Conservation (phyloP, 371 early-diverging fungal genomes). For the Mortierella sp. region DNA sequence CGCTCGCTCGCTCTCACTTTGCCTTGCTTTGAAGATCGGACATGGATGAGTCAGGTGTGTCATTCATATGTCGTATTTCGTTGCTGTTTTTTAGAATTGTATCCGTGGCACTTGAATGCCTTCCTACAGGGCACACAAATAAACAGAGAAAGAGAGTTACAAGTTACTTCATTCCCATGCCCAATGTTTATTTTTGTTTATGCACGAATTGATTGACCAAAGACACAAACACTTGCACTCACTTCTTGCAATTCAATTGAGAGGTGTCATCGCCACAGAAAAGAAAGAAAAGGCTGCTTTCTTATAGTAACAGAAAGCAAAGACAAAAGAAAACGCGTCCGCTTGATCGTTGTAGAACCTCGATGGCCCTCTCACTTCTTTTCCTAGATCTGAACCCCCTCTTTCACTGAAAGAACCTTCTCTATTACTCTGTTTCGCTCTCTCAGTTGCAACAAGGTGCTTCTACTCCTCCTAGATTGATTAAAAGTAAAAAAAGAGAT, state of each 20-base stretch:
- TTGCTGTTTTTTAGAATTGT: not conserved
- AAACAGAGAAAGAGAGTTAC: not conserved
- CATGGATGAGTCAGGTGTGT: slow-evolving; percentile 12
- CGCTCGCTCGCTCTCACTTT: too few species aligned
- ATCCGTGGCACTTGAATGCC: not conserved
- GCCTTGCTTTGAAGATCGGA: not conserved
- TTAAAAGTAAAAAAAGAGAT: not conserved
- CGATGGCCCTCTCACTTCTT: not conserved
- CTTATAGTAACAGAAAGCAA: not conserved
- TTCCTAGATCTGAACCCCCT: not conserved
- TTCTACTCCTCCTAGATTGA: too few species aligned
- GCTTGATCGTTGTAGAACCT: not conserved
- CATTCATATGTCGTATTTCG: not conserved
- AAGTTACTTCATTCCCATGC: not conserved
- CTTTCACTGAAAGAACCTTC: not conserved
- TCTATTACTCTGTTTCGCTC: not conserved
- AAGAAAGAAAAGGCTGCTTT: not conserved
- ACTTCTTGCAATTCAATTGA: not conserved
- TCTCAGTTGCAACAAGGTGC: not conserved
- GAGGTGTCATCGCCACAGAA: too few species aligned
- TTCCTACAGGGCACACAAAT: not conserved
- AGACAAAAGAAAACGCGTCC: not conserved
- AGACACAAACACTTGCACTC: not conserved
- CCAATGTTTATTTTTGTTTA: not conserved
- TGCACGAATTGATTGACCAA: not conserved